phyloP scores from a whole-genome alignment of 768 basidiomycete species.

The Udeniomyces megalosporus region DNA sequence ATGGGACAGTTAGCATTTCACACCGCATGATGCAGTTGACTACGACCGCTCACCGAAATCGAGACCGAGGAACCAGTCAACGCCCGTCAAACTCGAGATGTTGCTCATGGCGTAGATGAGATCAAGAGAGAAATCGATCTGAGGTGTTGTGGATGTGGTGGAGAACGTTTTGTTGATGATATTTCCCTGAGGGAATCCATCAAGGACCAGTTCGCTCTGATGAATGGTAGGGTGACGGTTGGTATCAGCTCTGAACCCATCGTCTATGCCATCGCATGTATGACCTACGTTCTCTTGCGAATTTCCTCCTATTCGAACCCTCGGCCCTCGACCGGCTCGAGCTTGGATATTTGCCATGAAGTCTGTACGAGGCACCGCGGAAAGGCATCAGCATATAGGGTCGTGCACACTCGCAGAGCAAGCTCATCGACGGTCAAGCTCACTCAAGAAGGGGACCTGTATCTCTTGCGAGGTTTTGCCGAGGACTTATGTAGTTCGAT shows the following conservation, averaged over 20 bases:
- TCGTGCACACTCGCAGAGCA: neutral
- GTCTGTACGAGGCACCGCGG: conserved; percentile 22
- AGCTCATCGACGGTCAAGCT: too few relatives aligned
- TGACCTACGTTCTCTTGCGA: conserved; percentile 41
- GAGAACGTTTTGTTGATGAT: conserved; percentile 39
- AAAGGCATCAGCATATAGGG: neutral
- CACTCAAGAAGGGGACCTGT: too few relatives aligned
- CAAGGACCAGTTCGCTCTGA: conserved; percentile 28
- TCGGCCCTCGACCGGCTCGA: conserved; percentile 44
- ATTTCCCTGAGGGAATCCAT: conserved; percentile 35
- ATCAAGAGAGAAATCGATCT: conserved; percentile 27
- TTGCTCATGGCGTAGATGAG: conserved; percentile 41
- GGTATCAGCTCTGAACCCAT: too few relatives aligned
- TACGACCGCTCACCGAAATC: conserved; percentile 32
- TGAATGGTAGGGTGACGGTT: too few relatives aligned
- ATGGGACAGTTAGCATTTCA: too few relatives aligned
- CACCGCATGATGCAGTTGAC: too few relatives aligned
- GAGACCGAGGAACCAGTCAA: conserved; percentile 42
- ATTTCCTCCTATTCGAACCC: conserved; percentile 60
- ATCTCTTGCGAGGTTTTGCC: too few relatives aligned
- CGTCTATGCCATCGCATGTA: too few relatives aligned
- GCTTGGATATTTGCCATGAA: conserved; percentile 52
- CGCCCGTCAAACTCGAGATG: too few relatives aligned
- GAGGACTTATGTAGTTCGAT: too few relatives aligned
- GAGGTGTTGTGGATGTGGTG: conserved; percentile 21